A percentile compares a stretch with the other conserved stretches of the same genome.
Evolutionary conservation across 2,329 filamentous ascomycete genomes (phyloP).

Genomic region (Sporothrix mexicana): DNA sequence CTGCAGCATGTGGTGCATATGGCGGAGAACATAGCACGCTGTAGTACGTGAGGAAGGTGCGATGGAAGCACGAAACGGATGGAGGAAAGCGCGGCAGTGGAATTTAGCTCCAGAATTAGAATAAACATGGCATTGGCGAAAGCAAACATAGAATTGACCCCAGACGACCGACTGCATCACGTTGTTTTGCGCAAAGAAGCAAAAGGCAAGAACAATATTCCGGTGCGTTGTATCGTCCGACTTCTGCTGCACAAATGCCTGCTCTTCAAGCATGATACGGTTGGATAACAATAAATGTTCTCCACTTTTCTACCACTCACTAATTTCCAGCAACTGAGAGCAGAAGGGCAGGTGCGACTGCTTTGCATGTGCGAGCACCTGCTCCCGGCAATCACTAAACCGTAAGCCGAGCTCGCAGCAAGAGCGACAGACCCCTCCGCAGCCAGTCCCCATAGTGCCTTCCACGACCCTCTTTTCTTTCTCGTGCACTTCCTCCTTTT

Average conservation of each 20-base stretch:
- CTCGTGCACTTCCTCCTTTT: slow-evolving; percentile 20
- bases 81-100: slow-evolving; percentile 1
- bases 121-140: not conserved
- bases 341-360: not conserved
- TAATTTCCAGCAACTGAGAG: not conserved
- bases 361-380: slow-evolving; percentile 27
- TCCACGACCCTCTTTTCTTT: slow-evolving; percentile 20
- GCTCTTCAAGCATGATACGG: not conserved
- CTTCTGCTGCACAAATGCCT: too few relatives aligned
- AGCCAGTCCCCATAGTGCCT: slow-evolving; percentile 22
- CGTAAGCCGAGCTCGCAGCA: slow-evolving; percentile 31
- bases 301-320: not conserved
- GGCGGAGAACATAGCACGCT: slow-evolving; percentile 6
- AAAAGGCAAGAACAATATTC: slow-evolving; percentile 13
- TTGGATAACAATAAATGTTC: slow-evolving; percentile 12
- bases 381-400: slow-evolving; percentile 31
- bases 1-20: not conserved
- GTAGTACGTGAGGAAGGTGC: slow-evolving; percentile 2
- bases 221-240: slow-evolving; percentile 14
- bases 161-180: not conserved
- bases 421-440: slow-evolving; percentile 25
- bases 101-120: not conserved
- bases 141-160: not conserved
- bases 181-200: not conserved
- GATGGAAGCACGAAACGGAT: not conserved